Percentiles rank a stretch among this genome's conserved stretches.
Conservation (phyloP, 306 rosid genomes). For the Ormosia semicastrata region DNA sequence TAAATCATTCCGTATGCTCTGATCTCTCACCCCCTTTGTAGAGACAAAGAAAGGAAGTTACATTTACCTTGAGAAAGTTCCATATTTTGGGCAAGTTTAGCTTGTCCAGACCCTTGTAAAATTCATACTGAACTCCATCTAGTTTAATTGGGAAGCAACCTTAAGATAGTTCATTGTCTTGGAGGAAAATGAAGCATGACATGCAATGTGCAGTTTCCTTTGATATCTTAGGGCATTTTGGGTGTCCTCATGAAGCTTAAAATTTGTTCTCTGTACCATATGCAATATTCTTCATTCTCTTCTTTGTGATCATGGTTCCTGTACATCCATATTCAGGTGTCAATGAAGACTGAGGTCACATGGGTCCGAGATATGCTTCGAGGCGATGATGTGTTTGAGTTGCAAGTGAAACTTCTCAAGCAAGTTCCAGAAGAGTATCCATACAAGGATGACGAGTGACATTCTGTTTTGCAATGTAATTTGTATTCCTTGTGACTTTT, state of each 20-base stretch:
- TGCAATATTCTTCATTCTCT: not conserved
- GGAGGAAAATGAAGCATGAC: not conserved
- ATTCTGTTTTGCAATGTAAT: constrained; percentile 2
- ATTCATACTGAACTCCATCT: not conserved
- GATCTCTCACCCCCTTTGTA: not conserved
- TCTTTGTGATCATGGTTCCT: not conserved
- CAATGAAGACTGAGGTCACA: constrained; percentile 92
- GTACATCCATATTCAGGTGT: constrained; percentile 52
- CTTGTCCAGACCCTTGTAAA: not conserved
- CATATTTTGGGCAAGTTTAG: not conserved
- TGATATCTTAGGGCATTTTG: not conserved
- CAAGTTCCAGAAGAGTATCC: constrained; percentile 98
- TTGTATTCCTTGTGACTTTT: constrained; percentile 23
- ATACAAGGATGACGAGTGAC: constrained; percentile 89
- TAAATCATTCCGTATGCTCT: not conserved
- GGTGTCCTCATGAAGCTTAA: not conserved
- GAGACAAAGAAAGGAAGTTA: not conserved
- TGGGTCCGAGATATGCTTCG: constrained; percentile 91
- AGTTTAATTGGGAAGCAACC: not conserved
- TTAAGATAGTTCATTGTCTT: not conserved
- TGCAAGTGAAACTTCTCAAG: constrained; percentile 92
- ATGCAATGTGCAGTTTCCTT: not conserved
- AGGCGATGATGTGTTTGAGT: constrained; percentile 88
- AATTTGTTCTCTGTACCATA: not conserved
- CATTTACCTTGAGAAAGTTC: not conserved